Evolutionary conservation across 1,284 basidiomycete genomes (phyloP).

Genomic region (Austroboletus novae-zelandiae): DNA sequence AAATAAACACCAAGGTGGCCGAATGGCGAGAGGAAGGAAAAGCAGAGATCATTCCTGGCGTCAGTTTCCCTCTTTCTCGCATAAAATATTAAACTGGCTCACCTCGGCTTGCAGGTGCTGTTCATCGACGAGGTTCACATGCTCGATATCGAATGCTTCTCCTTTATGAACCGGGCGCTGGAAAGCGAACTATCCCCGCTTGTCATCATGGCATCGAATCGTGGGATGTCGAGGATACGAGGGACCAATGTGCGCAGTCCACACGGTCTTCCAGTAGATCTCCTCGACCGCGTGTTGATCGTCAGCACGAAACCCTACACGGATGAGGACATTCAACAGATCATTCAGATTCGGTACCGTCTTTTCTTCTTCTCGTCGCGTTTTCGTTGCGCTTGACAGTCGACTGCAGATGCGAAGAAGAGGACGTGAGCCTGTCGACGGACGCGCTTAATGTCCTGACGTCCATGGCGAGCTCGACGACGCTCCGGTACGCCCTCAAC

Average conservation of each 20-base stretch:
- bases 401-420: constrained; percentile 79
- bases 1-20: constrained; percentile 95
- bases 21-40: constrained; percentile 99
- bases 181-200: constrained; percentile 93
- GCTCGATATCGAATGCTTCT: constrained; percentile 99
- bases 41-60: constrained; percentile 95
- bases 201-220: constrained; percentile 98
- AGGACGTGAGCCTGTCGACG: constrained; percentile 84
- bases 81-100: background rate
- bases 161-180: constrained; percentile 94
- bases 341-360: constrained; percentile 84
- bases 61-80: constrained; percentile 44
- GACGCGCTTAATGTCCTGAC: constrained; percentile 80
- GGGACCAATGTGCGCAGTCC: constrained; percentile 94
- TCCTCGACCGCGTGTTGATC: constrained; percentile 93
- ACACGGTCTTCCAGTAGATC: constrained; percentile 92
- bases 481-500: constrained; percentile 88
- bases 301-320: constrained; percentile 92
- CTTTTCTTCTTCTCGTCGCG: background rate
- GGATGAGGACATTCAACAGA: constrained; percentile 84
- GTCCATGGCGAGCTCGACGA: constrained; percentile 84
- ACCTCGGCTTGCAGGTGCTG: constrained; percentile 55
- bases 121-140: constrained; percentile 98
- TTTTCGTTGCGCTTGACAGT: background rate
- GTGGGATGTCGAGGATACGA: constrained; percentile 92